These are phyloP conservation scores for Chaetomidium leptoderma DNA, from an alignment of 495 filamentous ascomycete genomes.

Conservation along the genomic window DNA sequence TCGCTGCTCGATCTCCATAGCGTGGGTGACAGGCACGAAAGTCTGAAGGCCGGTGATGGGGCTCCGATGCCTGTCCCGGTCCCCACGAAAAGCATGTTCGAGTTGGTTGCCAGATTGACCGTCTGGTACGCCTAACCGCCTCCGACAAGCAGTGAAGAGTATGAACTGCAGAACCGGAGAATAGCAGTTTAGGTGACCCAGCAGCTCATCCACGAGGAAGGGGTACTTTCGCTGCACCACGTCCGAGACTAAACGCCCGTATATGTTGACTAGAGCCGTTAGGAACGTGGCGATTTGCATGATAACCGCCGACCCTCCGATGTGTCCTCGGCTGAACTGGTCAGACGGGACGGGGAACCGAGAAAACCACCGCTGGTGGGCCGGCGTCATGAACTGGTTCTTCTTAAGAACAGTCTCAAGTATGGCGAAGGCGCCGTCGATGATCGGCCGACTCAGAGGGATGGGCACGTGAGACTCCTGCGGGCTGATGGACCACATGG, in stretches of 20 bases:
- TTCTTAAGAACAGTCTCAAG: constrained; percentile 39
- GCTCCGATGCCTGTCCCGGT: constrained; percentile 26
- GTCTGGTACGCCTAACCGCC: constrained; percentile 35
- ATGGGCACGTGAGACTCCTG: constrained; percentile 5
- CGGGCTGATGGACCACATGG: constrained; percentile 41
- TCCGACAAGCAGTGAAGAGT: constrained; percentile 54
- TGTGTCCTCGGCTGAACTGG: constrained; percentile 20
- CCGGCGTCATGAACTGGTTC: constrained; percentile 33
- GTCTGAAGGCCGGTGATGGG: neutral
- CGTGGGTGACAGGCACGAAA: neutral
- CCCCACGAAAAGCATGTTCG: constrained; percentile 37
- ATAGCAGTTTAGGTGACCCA: constrained; percentile 42
- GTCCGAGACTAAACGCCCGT: neutral
- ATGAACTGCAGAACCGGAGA: constrained; percentile 56
- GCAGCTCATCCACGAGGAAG: constrained; percentile 57
- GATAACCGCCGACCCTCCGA: constrained; percentile 15
- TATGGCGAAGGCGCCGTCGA: constrained; percentile 38
- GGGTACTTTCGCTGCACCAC: constrained; percentile 42
- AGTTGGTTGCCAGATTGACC: constrained; percentile 24
- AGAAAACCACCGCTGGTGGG: constrained; percentile 50
- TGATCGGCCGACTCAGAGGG: neutral
- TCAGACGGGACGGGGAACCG: constrained; percentile 46
- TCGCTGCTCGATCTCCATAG: constrained; percentile 11
- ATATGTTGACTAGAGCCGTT: constrained; percentile 32
- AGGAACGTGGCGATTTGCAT: constrained; percentile 34